Evolutionary conservation across 331 rosid species (phyloP).

Genomic region (Malus hybrid): DNA sequence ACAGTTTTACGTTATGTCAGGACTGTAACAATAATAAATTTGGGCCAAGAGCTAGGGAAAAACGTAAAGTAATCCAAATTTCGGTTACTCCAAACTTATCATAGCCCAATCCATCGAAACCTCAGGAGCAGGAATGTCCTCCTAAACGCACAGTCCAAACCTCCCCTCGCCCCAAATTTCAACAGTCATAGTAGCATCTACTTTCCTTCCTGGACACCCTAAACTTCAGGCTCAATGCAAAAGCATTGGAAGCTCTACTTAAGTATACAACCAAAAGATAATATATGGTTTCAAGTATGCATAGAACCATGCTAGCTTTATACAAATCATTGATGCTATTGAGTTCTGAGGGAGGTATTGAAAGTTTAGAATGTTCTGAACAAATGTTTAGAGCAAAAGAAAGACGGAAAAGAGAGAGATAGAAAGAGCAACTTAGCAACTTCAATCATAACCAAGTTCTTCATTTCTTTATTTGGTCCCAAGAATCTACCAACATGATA

Average conservation of each 20-base stretch:
- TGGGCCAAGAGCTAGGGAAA: background rate
- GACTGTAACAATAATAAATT: background rate
- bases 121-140: background rate
- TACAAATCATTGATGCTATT: background rate
- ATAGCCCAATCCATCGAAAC: background rate
- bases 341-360: background rate
- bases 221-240: background rate
- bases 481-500: background rate
- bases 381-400: background rate
- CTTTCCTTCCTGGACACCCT: background rate
- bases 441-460: background rate
- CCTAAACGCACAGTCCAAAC: background rate
- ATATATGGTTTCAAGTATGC: background rate
- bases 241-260: background rate
- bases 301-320: background rate
- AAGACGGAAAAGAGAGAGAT: background rate
- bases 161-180: background rate
- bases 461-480: background rate
- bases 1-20: background rate
- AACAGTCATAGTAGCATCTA: background rate
- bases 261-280: background rate
- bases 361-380: background rate
- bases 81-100: background rate
- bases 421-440: background rate
- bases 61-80: background rate